Evolutionary conservation across 257 asterid species (phyloP).

Genomic region (Plantago ovata): DNA sequence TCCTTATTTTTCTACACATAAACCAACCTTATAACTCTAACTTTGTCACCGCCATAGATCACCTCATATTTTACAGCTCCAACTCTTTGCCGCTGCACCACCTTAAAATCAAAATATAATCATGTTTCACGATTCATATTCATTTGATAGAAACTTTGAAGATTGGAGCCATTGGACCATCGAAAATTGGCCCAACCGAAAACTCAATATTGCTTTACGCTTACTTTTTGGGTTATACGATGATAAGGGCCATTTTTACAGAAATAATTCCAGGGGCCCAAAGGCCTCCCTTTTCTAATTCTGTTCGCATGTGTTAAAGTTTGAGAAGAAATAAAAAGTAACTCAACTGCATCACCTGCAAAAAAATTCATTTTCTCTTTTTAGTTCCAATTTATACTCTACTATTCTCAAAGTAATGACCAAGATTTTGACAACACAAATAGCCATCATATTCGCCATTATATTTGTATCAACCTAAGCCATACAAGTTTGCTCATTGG

Average conservation of each 20-base stretch:
- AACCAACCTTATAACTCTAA: too few relatives aligned
- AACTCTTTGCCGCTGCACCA: too few relatives aligned
- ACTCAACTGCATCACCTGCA: not conserved
- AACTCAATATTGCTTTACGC: constrained; percentile 18
- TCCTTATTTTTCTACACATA: too few relatives aligned
- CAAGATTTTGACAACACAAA: constrained; percentile 4
- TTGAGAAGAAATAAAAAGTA: constrained; percentile 12
- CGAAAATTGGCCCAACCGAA: constrained; percentile 21
- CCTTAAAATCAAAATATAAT: too few relatives aligned
- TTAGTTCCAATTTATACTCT: not conserved
- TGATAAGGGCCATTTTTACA: constrained; percentile 3
- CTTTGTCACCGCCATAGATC: too few relatives aligned
- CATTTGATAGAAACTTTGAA: constrained; percentile 4
- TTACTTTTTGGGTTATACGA: constrained; percentile 8
- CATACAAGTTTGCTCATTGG: not conserved
- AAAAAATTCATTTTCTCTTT: not conserved
- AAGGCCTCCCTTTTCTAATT: constrained; percentile 7
- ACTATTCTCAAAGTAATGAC: not conserved
- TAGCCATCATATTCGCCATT: constrained; percentile 1
- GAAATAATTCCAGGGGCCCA: constrained; percentile 8
- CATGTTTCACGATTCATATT: too few relatives aligned
- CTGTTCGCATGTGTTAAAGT: constrained; percentile 10
- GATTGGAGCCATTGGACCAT: constrained; percentile 6
- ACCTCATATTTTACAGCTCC: too few relatives aligned
- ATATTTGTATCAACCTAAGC: not conserved